Conservation (phyloP, 495 filamentous ascomycete species). For the Hypoxylon lienhwacheense region DNA sequence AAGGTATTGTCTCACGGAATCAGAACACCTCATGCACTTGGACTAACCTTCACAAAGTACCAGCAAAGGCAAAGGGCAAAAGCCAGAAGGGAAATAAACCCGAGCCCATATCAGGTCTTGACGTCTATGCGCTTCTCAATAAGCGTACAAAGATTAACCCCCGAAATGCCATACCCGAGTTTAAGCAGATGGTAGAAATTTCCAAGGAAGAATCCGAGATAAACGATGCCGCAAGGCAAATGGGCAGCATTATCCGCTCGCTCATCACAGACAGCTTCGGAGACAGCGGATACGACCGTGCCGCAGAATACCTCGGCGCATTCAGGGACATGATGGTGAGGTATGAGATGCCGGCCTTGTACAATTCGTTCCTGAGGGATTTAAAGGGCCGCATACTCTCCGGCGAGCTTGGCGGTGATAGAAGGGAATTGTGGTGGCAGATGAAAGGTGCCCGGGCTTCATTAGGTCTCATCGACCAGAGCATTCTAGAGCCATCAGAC, state of each 20-base stretch:
- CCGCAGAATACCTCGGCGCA: conserved; percentile 72
- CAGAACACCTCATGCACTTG: not conserved
- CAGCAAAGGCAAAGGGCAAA: conserved; percentile 76
- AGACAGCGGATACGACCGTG: conserved; percentile 71
- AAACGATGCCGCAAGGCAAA: conserved; percentile 70
- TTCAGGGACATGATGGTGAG: conserved; percentile 77
- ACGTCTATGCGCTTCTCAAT: conserved; percentile 76
- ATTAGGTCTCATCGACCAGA: conserved; percentile 73
- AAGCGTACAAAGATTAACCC: conserved; percentile 64
- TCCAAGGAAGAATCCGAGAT: conserved; percentile 64
- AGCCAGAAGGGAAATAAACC: conserved; percentile 68
- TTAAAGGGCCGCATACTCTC: conserved; percentile 72
- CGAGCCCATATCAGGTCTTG: conserved; percentile 88
- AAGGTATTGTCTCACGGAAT: conserved; percentile 54
- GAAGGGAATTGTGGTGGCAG: conserved; percentile 80
- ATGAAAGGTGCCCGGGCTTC: conserved; percentile 62
- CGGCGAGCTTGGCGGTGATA: conserved; percentile 77
- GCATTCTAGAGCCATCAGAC: conserved; percentile 59
- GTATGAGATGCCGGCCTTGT: conserved; percentile 73
- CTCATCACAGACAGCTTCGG: conserved; percentile 74
- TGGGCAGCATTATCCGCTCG: conserved; percentile 68
- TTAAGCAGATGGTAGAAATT: conserved; percentile 74
- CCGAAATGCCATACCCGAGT: conserved; percentile 86
- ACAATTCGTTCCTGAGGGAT: conserved; percentile 71
- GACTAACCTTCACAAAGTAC: conserved; percentile 60